phyloP scores from a whole-genome alignment of 768 basidiomycete species.

The Suillus weaverae region DNA sequence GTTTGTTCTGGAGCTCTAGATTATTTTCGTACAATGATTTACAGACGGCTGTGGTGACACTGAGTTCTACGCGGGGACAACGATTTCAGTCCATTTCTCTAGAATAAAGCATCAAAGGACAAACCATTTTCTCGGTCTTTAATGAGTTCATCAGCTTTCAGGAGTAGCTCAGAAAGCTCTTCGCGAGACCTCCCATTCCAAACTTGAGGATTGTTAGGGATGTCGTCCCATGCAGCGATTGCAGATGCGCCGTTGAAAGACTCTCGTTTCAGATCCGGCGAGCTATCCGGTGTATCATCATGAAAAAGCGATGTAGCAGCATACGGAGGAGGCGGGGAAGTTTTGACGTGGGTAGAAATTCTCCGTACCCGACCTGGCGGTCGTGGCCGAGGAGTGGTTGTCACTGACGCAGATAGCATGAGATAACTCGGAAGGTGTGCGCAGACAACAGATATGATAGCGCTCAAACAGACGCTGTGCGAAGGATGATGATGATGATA shows the following conservation, averaged over 20 bases:
- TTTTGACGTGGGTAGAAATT: constrained; percentile 36
- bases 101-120: constrained; percentile 25
- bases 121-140: constrained; percentile 74
- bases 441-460: background rate
- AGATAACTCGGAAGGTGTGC: constrained; percentile 24
- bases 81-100: constrained; percentile 5
- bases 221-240: constrained; percentile 24
- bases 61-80: constrained; percentile 52
- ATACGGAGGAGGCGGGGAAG: constrained; percentile 60
- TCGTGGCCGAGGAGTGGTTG: constrained; percentile 49
- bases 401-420: constrained; percentile 37
- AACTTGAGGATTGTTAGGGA: constrained; percentile 32
- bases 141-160: constrained; percentile 74
- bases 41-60: constrained; percentile 63
- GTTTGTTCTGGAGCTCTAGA: constrained; percentile 64
- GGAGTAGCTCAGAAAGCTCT: constrained; percentile 67
- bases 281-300: constrained; percentile 28
- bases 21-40: constrained; percentile 73
- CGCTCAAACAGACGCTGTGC: background rate
- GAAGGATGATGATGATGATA: background rate
- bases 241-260: constrained; percentile 23
- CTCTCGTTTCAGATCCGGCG: constrained; percentile 32
- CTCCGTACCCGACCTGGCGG: constrained; percentile 71
- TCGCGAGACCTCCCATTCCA: constrained; percentile 73
- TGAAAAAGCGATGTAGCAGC: constrained; percentile 38